Base-by-base conservation (phyloP, 2,329 filamentous ascomycete genomes). In the Diaporthe ilicicola region DNA sequence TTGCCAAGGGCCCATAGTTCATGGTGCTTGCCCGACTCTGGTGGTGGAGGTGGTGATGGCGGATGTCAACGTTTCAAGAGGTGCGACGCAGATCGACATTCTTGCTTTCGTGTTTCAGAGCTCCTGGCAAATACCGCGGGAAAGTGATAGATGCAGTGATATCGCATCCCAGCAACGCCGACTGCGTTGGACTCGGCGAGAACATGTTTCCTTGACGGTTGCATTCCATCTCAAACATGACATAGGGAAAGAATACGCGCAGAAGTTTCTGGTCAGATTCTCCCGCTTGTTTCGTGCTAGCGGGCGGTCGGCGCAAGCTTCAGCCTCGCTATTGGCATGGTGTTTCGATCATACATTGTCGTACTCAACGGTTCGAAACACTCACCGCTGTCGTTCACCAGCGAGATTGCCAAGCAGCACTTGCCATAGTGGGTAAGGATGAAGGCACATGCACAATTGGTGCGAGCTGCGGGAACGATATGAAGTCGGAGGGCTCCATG, bases 61-160 rank as follows among this genome's bases (percentile, higher is more conserved):
- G 69, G 71, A 53, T 71, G 71, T 73, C 69, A 69, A 61, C 34
- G 71, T 73, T 73, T 73, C 71, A 69, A 61, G 50, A 67, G 32
- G 44, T 48, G 62, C 44, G 68, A 68, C 68, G 71, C 68, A 73
- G 56, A 69, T 71, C 65, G 51, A 50, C 56, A 22, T 32, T 53
- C 71, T 50, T 69, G 69, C 68, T 48, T 48, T 65, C 37, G 69
- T 55, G 71, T 73, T 73, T 73, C 71, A 73, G 71, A 27, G 42
- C 22, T 69, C 37, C 55, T 34, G 53, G 48, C 27, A 64, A 50
- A 27, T 56, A 55, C 64, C 46, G 56, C 50, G 37, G 27, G 27
- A 54, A 34, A 39, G 51, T 56, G 48, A 69, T 32, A 48, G 34
- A 46, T 37, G 48, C 42, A 12, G 55, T 42, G 32, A 50, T 39